phyloP scores from a whole-genome alignment of 2,329 filamentous ascomycete species.

The Talaromyces sp. region DNA sequence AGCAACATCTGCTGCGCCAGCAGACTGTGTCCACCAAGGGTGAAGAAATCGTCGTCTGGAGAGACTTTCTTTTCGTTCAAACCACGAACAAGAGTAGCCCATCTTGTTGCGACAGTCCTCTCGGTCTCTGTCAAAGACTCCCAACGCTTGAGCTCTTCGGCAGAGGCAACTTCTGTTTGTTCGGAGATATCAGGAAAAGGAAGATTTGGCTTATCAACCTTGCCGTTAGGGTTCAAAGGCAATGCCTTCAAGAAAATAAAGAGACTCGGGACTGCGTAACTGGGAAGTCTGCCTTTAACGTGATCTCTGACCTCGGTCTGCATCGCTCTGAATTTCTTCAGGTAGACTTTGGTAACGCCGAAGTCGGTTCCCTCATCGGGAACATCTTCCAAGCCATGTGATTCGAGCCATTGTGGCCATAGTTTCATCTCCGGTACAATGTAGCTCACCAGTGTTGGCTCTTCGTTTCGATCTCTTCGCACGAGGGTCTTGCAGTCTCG shows the following conservation, averaged over 20 bases:
- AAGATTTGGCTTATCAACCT: conserved; percentile 73
- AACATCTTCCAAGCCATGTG: conserved; percentile 52
- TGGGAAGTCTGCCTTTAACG: conserved; percentile 67
- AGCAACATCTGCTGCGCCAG: conserved; percentile 78
- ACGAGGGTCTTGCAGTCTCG: conserved; percentile 84
- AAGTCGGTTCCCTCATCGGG: conserved; percentile 47
- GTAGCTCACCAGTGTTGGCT: conserved; percentile 82
- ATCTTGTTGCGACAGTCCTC: conserved; percentile 64
- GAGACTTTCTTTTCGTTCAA: conserved; percentile 65
- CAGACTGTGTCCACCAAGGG: conserved; percentile 75
- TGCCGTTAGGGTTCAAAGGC: conserved; percentile 80
- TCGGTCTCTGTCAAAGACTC: conserved; percentile 56
- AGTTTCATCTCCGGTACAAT: conserved; percentile 75
- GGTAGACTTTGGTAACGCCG: conserved; percentile 24
- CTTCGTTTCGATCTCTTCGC: conserved; percentile 77
- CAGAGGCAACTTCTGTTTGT: conserved; percentile 55
- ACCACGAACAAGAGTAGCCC: conserved; percentile 66
- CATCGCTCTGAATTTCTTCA: conserved; percentile 60
- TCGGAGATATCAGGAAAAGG: conserved; percentile 76
- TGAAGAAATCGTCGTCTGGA: conserved; percentile 66
- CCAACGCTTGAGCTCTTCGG: conserved; percentile 47
- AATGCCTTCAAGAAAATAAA: conserved; percentile 69
- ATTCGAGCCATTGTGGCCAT: conserved; percentile 66
- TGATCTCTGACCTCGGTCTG: conserved; percentile 61
- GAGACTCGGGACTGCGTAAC: conserved; percentile 70